Conservation (phyloP, 1,284 basidiomycete genomes). For the Ustilago loliicola region DNA sequence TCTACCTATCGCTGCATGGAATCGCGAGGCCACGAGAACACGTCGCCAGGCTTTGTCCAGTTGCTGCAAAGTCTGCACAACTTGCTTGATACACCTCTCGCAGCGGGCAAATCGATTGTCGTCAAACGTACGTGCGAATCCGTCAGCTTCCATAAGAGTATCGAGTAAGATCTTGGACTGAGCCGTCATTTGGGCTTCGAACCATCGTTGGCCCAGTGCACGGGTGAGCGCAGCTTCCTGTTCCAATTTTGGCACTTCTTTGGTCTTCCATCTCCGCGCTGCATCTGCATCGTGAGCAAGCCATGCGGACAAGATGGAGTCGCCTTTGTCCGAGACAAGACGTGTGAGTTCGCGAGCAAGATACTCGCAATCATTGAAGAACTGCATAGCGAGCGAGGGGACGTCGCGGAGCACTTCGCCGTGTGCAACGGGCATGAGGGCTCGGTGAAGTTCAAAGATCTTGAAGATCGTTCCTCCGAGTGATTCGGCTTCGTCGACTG, state of each 20-base stretch:
- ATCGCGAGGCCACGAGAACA: slow-evolving; percentile 57
- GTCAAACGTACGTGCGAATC: slow-evolving; percentile 80
- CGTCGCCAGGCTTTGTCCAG: slow-evolving; percentile 83
- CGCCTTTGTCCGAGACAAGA: slow-evolving; percentile 69
- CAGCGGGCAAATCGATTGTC: slow-evolving; percentile 84
- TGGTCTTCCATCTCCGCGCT: slow-evolving; percentile 22
- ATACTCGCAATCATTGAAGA: slow-evolving; percentile 87
- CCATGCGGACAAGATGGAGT: slow-evolving; percentile 19
- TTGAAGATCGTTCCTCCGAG: slow-evolving; percentile 68
- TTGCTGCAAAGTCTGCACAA: slow-evolving; percentile 78
- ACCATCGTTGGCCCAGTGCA: slow-evolving; percentile 53
- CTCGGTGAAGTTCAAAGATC: slow-evolving; percentile 84
- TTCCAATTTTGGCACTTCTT: slow-evolving; percentile 36
- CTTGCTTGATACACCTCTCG: slow-evolving; percentile 79
- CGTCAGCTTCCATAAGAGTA: slow-evolving; percentile 77
- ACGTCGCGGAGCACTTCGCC: slow-evolving; percentile 74
- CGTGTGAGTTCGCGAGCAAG: slow-evolving; percentile 72
- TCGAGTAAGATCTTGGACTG: slow-evolving; percentile 73
- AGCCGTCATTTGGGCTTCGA: slow-evolving; percentile 58
- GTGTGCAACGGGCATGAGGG: slow-evolving; percentile 82
- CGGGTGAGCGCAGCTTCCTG: slow-evolving; percentile 46
- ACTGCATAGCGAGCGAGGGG: slow-evolving; percentile 79
- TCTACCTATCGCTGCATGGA: slow-evolving; percentile 75
- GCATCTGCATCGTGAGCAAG: slow-evolving; percentile 22
- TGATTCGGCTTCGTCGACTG: slow-evolving; percentile 23